These are phyloP conservation scores for Crataegus laevigata DNA, from an alignment of 306 rosid species.

Conservation along the genomic window DNA sequence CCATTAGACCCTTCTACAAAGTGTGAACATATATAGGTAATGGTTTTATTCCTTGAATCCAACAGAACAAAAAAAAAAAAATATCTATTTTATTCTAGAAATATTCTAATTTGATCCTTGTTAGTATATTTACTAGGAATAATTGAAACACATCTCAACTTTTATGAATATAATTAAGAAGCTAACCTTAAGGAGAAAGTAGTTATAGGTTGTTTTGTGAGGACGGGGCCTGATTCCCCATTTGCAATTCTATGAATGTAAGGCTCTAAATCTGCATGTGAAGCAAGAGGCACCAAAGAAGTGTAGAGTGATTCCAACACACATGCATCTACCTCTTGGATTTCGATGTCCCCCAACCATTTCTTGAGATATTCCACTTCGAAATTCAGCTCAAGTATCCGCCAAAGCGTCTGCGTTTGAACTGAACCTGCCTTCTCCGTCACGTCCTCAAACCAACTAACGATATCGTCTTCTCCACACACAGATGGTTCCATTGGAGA, in stretches of 20 bases:
- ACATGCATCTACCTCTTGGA: conserved; percentile 47
- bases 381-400: conserved; percentile 57
- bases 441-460: conserved; percentile 65
- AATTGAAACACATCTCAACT: background rate
- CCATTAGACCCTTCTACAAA: background rate
- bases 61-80: background rate
- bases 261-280: conserved; percentile 81
- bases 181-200: conserved; percentile 76
- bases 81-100: background rate
- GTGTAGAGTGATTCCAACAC: conserved; percentile 71
- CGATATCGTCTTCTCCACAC: conserved; percentile 27
- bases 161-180: background rate
- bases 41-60: background rate
- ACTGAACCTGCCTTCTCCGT: conserved; percentile 40
- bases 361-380: conserved; percentile 61
- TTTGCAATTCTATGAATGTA: conserved; percentile 70
- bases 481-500: conserved; percentile 39
- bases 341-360: conserved; percentile 55
- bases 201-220: conserved; percentile 66
- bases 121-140: background rate
- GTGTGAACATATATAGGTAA: background rate
- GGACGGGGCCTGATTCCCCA: conserved; percentile 55
- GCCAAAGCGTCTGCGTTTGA: conserved; percentile 58
- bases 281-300: conserved; percentile 65
- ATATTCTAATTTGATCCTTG: too few relatives aligned